Evolutionary conservation across 208 protist species (phyloP).

Genomic region (Acanthamoeba castellanii): DNA sequence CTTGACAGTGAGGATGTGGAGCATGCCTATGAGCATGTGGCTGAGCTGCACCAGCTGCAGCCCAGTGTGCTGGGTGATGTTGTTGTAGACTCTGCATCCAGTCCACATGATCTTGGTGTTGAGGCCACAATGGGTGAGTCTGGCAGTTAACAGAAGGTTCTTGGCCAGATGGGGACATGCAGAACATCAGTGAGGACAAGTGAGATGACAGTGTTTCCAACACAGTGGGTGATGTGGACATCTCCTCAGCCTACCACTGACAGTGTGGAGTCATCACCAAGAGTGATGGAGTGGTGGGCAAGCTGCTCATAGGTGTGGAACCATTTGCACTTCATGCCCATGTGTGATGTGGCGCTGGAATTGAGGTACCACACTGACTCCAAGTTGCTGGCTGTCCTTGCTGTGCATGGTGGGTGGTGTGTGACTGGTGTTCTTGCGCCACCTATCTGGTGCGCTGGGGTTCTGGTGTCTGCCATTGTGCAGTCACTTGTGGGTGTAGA

Average conservation of each 20-base stretch:
- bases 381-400: neutral
- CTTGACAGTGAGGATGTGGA: neutral
- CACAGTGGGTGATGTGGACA: neutral
- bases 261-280: neutral
- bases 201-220: neutral
- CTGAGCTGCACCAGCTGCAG: neutral
- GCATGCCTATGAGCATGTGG: neutral
- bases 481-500: too few species aligned
- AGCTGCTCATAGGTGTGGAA: neutral
- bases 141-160: slow-evolving; percentile 6
- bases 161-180: slow-evolving; percentile 6
- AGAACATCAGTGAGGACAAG: neutral
- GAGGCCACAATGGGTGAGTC: neutral
- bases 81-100: neutral
- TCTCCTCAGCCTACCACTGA: neutral
- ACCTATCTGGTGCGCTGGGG: neutral
- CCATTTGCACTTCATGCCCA: too few species aligned
- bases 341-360: slow-evolving; percentile 25
- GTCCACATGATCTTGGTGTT: neutral
- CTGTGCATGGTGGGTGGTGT: too few species aligned
- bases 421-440: neutral
- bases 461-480: neutral
- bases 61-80: neutral
- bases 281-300: neutral
- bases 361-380: neutral